phyloP scores from a whole-genome alignment of 805 yeast genomes.

The Pichia gijzeniarum region DNA sequence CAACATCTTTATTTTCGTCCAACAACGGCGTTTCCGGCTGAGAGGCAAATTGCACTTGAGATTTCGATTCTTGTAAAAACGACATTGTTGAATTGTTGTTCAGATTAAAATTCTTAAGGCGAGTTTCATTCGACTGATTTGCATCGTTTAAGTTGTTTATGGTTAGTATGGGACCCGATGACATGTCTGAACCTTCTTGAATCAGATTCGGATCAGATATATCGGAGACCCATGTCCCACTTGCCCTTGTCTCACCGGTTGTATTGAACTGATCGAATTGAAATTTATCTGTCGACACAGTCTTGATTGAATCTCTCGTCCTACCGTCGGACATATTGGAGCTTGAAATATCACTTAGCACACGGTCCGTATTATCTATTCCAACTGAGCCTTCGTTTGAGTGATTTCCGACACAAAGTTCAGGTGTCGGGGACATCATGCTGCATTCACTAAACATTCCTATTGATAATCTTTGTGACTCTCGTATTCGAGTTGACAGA shows the following conservation, averaged over 20 bases:
- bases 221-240: neutral
- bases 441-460: conserved; percentile 7
- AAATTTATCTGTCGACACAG: neutral
- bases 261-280: neutral
- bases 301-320: neutral
- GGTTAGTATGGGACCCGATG: conserved; percentile 3
- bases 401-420: too few relatives aligned
- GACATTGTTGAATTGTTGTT: conserved; percentile 6
- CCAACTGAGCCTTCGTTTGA: too few relatives aligned
- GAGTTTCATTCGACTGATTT: neutral
- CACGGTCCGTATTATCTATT: too few relatives aligned
- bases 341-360: neutral
- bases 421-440: neutral
- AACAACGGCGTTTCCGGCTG: neutral
- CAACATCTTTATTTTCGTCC: neutral
- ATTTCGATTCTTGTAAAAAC: neutral
- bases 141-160: neutral
- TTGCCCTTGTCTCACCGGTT: neutral
- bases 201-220: neutral
- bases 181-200: neutral
- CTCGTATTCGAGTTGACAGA: neutral
- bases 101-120: conserved; percentile 1
- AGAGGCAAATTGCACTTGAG: neutral
- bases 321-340: neutral
- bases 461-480: neutral